These are phyloP conservation scores for Starmera amethionina DNA, from an alignment of 805 yeast species.

Conservation along the genomic window DNA sequence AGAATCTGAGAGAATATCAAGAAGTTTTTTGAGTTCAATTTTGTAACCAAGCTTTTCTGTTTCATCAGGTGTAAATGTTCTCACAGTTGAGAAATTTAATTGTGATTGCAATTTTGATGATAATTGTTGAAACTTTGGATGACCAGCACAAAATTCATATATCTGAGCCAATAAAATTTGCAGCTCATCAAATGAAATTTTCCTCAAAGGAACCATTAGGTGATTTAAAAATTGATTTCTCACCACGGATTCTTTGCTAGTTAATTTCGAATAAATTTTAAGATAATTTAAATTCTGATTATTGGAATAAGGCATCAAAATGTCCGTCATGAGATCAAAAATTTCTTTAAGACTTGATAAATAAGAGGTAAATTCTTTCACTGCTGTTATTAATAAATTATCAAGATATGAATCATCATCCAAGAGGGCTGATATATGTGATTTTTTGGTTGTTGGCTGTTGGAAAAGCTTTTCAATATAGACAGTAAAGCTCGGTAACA, in stretches of 20 bases:
- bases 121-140: slow-evolving; percentile 1
- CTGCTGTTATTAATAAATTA: slow-evolving; percentile 8
- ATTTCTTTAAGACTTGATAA: slow-evolving; percentile 10
- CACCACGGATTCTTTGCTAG: slow-evolving; percentile 14
- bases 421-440: slow-evolving; percentile 8
- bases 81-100: not conserved
- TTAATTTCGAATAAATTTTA: slow-evolving; percentile 14
- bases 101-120: not conserved
- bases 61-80: not conserved
- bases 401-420: slow-evolving; percentile 11
- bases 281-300: slow-evolving; percentile 6
- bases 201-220: slow-evolving; percentile 8
- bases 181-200: slow-evolving; percentile 3
- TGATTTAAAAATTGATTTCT: slow-evolving; percentile 16
- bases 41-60: slow-evolving; percentile 10
- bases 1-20: slow-evolving; percentile 7
- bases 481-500: slow-evolving; percentile 25
- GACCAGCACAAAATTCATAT: slow-evolving; percentile 1
- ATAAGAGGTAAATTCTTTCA: slow-evolving; percentile 8
- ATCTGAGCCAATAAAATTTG: slow-evolving; percentile 6
- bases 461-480: slow-evolving; percentile 11
- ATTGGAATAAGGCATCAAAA: slow-evolving; percentile 8
- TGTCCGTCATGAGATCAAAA: slow-evolving; percentile 10
- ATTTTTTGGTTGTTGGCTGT: slow-evolving; percentile 1
- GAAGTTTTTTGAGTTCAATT: slow-evolving; percentile 13